Percentiles rank a stretch among this genome's conserved stretches.
Evolutionary conservation across 495 filamentous ascomycete species (phyloP).

Genomic region (Penicillium dipodomyicola): DNA sequence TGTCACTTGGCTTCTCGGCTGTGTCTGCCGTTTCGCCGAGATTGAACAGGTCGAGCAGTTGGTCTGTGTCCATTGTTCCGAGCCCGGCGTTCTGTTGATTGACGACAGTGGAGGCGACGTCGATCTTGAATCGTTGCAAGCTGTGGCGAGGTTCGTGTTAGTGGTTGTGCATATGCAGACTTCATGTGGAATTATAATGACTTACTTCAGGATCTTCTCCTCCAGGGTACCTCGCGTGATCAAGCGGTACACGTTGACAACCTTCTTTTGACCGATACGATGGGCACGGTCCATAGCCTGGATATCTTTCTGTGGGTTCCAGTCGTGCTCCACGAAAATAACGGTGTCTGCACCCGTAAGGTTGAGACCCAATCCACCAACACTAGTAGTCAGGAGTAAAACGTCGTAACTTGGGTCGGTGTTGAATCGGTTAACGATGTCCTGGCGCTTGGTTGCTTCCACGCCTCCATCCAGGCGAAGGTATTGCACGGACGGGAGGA

Average conservation of each 20-base stretch:
- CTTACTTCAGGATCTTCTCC: slow-evolving; percentile 94
- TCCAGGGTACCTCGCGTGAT: slow-evolving; percentile 94
- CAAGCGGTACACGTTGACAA: slow-evolving; percentile 97
- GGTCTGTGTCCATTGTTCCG: slow-evolving; percentile 94
- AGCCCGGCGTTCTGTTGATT: slow-evolving; percentile 98
- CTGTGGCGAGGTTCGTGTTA: slow-evolving; percentile 43
- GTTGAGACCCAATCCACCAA: slow-evolving; percentile 92
- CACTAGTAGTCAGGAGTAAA: slow-evolving; percentile 86
- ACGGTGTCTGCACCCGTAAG: slow-evolving; percentile 97
- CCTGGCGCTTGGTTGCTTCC: slow-evolving; percentile 84
- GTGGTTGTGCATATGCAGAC: not conserved
- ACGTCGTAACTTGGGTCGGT: slow-evolving; percentile 94
- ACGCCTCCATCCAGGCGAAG: slow-evolving; percentile 89
- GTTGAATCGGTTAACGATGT: slow-evolving; percentile 98
- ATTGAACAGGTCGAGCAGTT: slow-evolving; percentile 95
- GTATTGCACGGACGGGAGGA: slow-evolving; percentile 84
- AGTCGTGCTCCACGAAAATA: slow-evolving; percentile 99
- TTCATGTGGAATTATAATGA: slow-evolving; percentile 13
- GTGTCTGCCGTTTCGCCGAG: slow-evolving; percentile 74
- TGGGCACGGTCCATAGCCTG: slow-evolving; percentile 99
- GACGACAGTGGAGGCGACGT: slow-evolving; percentile 95
- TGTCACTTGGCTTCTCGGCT: slow-evolving; percentile 59
- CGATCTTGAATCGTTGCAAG: slow-evolving; percentile 99
- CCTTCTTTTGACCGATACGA: slow-evolving; percentile 98
- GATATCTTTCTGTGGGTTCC: slow-evolving; percentile 98